A percentile compares a stretch with the other conserved stretches of the same genome.
Evolutionary conservation across 2,329 filamentous ascomycete genomes (phyloP).

Genomic region (Hypomyces perniciosus): DNA sequence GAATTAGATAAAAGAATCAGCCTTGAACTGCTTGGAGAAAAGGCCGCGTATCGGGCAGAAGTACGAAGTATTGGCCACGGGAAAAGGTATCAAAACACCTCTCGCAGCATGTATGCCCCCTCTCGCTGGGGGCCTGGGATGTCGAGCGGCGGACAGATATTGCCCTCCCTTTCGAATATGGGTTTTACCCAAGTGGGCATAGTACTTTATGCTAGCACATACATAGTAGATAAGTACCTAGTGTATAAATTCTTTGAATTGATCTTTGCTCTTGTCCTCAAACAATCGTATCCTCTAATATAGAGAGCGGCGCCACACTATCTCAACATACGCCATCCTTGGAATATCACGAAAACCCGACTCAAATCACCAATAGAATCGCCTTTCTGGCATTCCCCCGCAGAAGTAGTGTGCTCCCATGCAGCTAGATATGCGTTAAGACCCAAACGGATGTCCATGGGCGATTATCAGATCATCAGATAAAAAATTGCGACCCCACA

Average conservation of each 20-base stretch:
- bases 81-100: constrained; percentile 32
- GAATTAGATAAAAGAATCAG: constrained; percentile 42
- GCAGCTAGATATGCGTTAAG: background rate
- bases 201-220: too few species aligned
- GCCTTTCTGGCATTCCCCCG: too few species aligned
- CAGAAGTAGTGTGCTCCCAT: too few species aligned
- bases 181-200: too few species aligned
- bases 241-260: too few species aligned
- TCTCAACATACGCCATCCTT: too few species aligned
- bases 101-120: constrained; percentile 40
- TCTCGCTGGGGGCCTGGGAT: constrained; percentile 25
- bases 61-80: constrained; percentile 23
- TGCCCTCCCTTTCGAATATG: background rate
- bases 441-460: background rate
- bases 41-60: constrained; percentile 32
- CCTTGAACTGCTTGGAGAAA: constrained; percentile 35
- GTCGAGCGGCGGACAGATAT: constrained; percentile 27
- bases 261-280: too few species aligned
- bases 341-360: too few species aligned
- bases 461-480: constrained; percentile 32
- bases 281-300: too few species aligned
- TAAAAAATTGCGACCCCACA: constrained; percentile 15
- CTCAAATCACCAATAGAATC: too few species aligned
- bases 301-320: too few species aligned
- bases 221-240: too few species aligned